Evolutionary conservation across 2,329 filamentous ascomycete species (phyloP).

Genomic region (Venturiaceae sp.): DNA sequence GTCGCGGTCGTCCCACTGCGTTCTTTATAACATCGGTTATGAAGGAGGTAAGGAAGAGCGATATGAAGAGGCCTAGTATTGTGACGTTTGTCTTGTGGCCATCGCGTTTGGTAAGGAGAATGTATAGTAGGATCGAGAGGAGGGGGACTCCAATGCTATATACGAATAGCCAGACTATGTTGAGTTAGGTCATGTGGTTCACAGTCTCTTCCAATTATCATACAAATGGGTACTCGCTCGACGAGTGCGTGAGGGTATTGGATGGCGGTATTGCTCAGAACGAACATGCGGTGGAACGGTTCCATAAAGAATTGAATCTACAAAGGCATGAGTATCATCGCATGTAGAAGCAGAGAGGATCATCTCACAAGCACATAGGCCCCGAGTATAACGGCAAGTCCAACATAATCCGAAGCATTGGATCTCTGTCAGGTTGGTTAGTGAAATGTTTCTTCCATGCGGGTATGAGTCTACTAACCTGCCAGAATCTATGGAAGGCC

Average conservation of each 20-base stretch:
- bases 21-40: constrained; percentile 91
- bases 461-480: too few species aligned
- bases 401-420: constrained; percentile 82
- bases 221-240: constrained; percentile 74
- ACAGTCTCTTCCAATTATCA: constrained; percentile 21
- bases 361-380: constrained; percentile 53
- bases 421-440: constrained; percentile 52
- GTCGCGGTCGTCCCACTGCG: constrained; percentile 69
- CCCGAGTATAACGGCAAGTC: constrained; percentile 59
- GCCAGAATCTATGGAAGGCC: neutral
- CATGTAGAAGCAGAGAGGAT: constrained; percentile 9
- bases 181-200: constrained; percentile 8
- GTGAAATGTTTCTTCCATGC: too few species aligned
- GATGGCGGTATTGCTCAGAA: constrained; percentile 72
- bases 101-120: constrained; percentile 50
- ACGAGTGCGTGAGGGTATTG: constrained; percentile 76
- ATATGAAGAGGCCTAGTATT: constrained; percentile 69
- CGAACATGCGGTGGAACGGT: constrained; percentile 94
- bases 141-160: constrained; percentile 70
- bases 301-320: constrained; percentile 60
- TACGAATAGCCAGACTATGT: constrained; percentile 60
- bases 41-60: constrained; percentile 64
- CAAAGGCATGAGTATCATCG: neutral
- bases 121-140: constrained; percentile 54
- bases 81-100: constrained; percentile 78